Evolutionary conservation across 768 basidiomycete genomes (phyloP).

Genomic region (Rhodotorula diobovata): DNA sequence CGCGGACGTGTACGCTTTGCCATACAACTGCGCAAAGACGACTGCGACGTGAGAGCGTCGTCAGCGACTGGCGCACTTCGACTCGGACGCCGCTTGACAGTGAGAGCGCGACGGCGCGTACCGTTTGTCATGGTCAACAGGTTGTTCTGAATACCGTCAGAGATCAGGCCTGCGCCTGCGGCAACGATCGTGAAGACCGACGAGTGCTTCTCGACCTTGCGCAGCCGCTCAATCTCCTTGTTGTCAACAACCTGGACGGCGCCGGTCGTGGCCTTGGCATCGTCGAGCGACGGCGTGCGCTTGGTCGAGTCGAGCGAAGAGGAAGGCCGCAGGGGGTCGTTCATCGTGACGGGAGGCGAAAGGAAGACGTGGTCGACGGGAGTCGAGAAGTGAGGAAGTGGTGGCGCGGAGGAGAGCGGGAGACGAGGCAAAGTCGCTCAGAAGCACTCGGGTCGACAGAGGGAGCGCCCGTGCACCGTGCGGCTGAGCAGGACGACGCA

Average conservation of each 20-base stretch:
- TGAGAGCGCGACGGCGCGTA: too few relatives aligned
- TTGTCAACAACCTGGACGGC: background rate
- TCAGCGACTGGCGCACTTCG: too few relatives aligned
- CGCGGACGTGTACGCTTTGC: constrained; percentile 58
- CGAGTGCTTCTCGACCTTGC: constrained; percentile 52
- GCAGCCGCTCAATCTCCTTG: background rate
- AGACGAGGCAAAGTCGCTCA: too few relatives aligned
- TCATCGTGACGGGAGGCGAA: background rate
- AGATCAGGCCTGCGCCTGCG: constrained; percentile 63
- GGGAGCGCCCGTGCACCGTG: background rate
- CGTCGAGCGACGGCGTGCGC: background rate
- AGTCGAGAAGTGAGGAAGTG: background rate
- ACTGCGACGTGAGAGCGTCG: constrained; percentile 40
- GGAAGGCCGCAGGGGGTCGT: background rate
- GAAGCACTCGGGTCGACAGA: too few relatives aligned
- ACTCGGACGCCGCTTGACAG: background rate
- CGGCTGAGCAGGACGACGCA: background rate
- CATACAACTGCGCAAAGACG: constrained; percentile 62
- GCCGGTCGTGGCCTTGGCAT: background rate
- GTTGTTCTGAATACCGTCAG: constrained; percentile 53
- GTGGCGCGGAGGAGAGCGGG: too few relatives aligned
- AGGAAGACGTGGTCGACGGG: too few relatives aligned
- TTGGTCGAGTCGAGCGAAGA: background rate
- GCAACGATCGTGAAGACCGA: constrained; percentile 63
- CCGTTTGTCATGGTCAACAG: constrained; percentile 3